These are phyloP conservation scores for Fomitopsis serialis DNA, from an alignment of 768 basidiomycete genomes.

Conservation along the genomic window DNA sequence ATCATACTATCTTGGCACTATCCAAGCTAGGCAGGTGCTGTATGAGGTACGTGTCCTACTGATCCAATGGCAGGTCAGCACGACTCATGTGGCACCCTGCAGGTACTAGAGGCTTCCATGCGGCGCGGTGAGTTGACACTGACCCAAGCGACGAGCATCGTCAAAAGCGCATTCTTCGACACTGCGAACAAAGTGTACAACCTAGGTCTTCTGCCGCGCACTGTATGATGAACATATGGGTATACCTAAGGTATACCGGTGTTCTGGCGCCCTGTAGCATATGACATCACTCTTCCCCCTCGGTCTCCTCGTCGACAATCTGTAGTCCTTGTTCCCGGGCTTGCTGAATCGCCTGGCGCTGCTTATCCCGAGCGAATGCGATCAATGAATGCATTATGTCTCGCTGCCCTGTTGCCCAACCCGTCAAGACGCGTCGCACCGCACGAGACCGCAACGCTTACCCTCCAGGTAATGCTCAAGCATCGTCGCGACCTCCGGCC, in stretches of 20 bases:
- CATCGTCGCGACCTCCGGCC: slow-evolving; percentile 62
- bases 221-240: neutral
- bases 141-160: slow-evolving; percentile 46
- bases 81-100: neutral
- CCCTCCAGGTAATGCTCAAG: slow-evolving; percentile 58
- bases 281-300: slow-evolving; percentile 6
- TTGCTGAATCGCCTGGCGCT: slow-evolving; percentile 37
- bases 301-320: slow-evolving; percentile 40
- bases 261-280: neutral
- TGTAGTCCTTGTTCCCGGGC: slow-evolving; percentile 52
- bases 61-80: too few relatives aligned
- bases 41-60: slow-evolving; percentile 37
- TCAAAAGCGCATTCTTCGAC: slow-evolving; percentile 55
- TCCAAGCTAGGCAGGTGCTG: slow-evolving; percentile 60
- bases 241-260: too few relatives aligned
- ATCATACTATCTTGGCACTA: slow-evolving; percentile 60
- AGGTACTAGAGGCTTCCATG: slow-evolving; percentile 57
- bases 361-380: slow-evolving; percentile 42
- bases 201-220: slow-evolving; percentile 38
- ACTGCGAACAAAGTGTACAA: slow-evolving; percentile 64
- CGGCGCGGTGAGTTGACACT: slow-evolving; percentile 45
- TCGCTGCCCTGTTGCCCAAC: slow-evolving; percentile 41
- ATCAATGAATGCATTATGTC: slow-evolving; percentile 53
- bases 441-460: neutral
- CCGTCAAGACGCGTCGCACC: neutral